Conservation (phyloP, 768 basidiomycete species). For the Daedaleopsis nitida region DNA sequence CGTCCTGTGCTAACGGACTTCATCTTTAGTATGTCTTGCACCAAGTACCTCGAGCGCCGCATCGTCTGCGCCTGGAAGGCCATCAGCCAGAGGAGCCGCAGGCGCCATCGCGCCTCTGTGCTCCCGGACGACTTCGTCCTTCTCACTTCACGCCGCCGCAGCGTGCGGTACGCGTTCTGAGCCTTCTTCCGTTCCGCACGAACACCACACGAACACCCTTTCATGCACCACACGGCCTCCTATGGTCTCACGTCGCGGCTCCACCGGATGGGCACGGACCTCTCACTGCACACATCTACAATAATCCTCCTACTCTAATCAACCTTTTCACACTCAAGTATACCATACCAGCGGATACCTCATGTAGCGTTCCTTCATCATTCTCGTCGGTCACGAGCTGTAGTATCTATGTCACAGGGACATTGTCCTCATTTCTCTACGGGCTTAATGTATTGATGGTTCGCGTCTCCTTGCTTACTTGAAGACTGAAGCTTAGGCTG, state of each 20-base stretch:
- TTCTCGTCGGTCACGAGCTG: neutral
- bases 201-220: neutral
- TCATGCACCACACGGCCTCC: neutral
- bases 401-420: neutral
- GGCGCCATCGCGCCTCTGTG: slow-evolving; percentile 51
- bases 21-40: slow-evolving; percentile 38
- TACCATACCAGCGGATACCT: neutral
- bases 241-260: neutral
- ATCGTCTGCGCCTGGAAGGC: slow-evolving; percentile 63
- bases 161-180: slow-evolving; percentile 39
- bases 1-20: neutral
- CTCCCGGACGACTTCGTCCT: slow-evolving; percentile 64
- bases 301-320: neutral
- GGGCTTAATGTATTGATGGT: neutral
- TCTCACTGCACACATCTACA: too few species aligned
- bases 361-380: neutral
- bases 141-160: slow-evolving; percentile 57
- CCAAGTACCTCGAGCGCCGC: slow-evolving; percentile 58
- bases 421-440: neutral
- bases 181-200: neutral
- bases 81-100: slow-evolving; percentile 55
- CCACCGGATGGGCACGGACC: slow-evolving; percentile 5
- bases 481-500: too few species aligned
- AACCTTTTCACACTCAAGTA: too few species aligned
- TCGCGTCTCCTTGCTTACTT: too few species aligned